These are phyloP conservation scores for Daucus carota DNA, from an alignment of 129 eudicot species.

Conservation along the genomic window DNA sequence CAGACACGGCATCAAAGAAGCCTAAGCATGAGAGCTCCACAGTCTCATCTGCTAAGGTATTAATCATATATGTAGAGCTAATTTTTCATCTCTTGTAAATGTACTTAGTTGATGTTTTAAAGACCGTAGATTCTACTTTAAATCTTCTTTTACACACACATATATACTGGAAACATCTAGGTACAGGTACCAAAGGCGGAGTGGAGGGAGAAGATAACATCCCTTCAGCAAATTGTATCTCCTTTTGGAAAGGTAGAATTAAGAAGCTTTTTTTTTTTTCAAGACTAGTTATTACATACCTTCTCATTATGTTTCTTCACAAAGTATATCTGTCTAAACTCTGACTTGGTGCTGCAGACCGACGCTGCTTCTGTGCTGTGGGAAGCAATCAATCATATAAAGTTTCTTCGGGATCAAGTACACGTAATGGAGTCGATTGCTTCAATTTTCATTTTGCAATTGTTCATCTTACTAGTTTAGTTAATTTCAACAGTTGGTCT, in stretches of 20 bases:
- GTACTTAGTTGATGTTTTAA: too few species aligned
- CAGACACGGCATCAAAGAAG: constrained; percentile 35
- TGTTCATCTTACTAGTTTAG: background rate
- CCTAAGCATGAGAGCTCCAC: constrained; percentile 38
- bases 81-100: background rate
- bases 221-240: constrained; percentile 62
- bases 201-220: constrained; percentile 49
- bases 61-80: background rate
- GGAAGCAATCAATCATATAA: constrained; percentile 54
- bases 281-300: background rate
- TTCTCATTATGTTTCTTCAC: background rate
- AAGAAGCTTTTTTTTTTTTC: too few species aligned
- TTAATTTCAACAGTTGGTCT: too few species aligned
- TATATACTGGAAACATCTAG: background rate
- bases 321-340: background rate
- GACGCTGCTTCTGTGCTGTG: constrained; percentile 60
- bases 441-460: background rate
- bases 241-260: constrained; percentile 62
- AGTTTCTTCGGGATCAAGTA: constrained; percentile 57
- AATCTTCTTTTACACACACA: too few species aligned
- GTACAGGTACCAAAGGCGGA: constrained; percentile 46
- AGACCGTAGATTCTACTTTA: background rate
- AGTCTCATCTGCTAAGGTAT: constrained; percentile 49
- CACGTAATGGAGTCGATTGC: constrained; percentile 22
- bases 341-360: constrained; percentile 26